These are phyloP conservation scores for Vitis rupestris DNA, from an alignment of 164 flowering plant species.

Conservation along the genomic window DNA sequence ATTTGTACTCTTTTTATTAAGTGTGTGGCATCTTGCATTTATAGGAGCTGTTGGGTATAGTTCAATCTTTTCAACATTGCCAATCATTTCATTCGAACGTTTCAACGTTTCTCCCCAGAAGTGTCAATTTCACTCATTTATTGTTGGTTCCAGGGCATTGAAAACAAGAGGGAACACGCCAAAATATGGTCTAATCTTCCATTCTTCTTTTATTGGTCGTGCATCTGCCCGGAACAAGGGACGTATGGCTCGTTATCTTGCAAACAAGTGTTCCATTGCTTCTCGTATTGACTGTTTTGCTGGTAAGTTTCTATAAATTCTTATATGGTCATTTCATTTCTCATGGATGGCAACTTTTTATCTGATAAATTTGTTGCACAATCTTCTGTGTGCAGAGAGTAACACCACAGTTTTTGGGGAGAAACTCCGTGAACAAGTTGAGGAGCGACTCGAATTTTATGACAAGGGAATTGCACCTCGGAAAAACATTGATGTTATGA, in stretches of 20 bases:
- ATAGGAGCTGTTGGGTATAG: too few relatives aligned
- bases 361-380: background rate
- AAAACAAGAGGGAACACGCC: slow-evolving; percentile 97
- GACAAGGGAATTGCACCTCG: slow-evolving; percentile 98
- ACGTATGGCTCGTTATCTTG: slow-evolving; percentile 96
- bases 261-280: slow-evolving; percentile 98
- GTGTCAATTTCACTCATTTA: background rate
- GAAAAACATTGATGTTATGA: slow-evolving; percentile 95
- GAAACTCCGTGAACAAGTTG: slow-evolving; percentile 94
- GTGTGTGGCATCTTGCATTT: too few relatives aligned
- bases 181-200: slow-evolving; percentile 95
- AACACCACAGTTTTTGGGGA: slow-evolving; percentile 76
- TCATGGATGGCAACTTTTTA: background rate
- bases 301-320: slow-evolving; percentile 36
- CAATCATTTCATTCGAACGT: background rate
- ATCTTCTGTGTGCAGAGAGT: slow-evolving; percentile 38
- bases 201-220: slow-evolving; percentile 94
- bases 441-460: slow-evolving; percentile 93
- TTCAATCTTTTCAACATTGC: background rate
- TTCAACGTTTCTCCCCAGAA: background rate
- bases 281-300: slow-evolving; percentile 93
- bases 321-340: background rate
- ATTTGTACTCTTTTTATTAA: too few relatives aligned
- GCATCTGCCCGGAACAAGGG: slow-evolving; percentile 94
- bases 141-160: slow-evolving; percentile 60